phyloP scores from a whole-genome alignment of 2,329 filamentous ascomycete genomes.

The Ophiostoma sp. region DNA sequence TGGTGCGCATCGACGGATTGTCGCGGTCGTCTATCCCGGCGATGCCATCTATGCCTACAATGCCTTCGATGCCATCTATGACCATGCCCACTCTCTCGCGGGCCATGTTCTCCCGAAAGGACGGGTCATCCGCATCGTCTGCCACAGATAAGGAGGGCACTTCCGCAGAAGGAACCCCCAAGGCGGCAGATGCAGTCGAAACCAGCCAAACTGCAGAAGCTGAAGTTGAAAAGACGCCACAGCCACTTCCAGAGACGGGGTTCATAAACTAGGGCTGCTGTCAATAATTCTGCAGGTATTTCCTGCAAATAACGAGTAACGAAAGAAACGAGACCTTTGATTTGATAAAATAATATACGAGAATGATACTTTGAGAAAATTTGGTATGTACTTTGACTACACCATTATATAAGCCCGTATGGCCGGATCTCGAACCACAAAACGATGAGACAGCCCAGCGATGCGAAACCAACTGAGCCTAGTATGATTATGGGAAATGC shows the following conservation, averaged over 20 bases:
- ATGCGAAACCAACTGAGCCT: neutral
- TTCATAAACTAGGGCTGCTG: neutral
- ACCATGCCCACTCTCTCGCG: neutral
- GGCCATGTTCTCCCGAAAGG: neutral
- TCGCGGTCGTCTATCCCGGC: constrained; percentile 30
- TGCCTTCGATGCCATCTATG: constrained; percentile 26
- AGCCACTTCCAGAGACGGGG: neutral
- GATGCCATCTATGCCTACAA: constrained; percentile 29
- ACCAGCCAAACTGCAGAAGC: neutral
- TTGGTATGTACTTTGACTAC: neutral
- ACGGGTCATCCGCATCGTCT: neutral
- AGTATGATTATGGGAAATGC: neutral
- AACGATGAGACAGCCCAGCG: neutral
- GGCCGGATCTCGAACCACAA: neutral
- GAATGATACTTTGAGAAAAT: neutral
- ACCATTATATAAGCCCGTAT: neutral
- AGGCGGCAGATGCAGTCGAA: neutral
- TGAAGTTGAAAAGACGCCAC: neutral
- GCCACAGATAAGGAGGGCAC: neutral
- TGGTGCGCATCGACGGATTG: constrained; percentile 35
- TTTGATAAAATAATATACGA: neutral
- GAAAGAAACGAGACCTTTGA: neutral
- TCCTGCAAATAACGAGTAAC: neutral
- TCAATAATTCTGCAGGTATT: neutral
- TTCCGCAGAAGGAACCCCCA: neutral